A percentile compares a stretch with the other conserved stretches of the same genome.
Conservation (phyloP, 768 basidiomycete genomes). For the Filobasidium wieringae region DNA sequence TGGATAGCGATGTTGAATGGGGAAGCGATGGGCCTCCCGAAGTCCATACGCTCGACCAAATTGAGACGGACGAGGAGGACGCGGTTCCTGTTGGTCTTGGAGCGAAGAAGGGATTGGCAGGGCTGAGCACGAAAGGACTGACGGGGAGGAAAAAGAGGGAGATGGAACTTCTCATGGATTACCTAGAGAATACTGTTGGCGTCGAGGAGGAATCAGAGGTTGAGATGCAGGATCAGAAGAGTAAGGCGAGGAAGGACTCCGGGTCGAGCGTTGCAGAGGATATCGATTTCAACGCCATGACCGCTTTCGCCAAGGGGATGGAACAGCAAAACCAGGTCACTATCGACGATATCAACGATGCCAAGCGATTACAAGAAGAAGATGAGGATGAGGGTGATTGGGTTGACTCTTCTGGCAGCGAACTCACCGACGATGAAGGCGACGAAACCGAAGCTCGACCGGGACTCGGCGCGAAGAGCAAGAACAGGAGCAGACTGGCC, state of each 20-base stretch:
- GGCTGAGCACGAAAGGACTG: slow-evolving; percentile 1
- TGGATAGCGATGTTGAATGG: slow-evolving; percentile 37
- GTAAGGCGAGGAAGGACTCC: not conserved
- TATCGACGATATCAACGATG: slow-evolving; percentile 13
- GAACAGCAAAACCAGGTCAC: slow-evolving; percentile 2
- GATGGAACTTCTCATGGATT: not conserved
- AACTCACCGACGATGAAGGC: slow-evolving; percentile 2
- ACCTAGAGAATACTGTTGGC: not conserved
- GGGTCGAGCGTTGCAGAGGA: not conserved
- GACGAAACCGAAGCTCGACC: not conserved
- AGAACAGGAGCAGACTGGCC: not conserved
- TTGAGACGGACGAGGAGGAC: slow-evolving; percentile 10
- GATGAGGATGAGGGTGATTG: slow-evolving; percentile 15
- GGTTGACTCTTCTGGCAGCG: slow-evolving; percentile 16
- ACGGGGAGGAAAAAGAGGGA: not conserved
- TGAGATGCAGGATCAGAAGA: slow-evolving; percentile 3
- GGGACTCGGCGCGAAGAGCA: not conserved
- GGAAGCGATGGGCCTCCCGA: slow-evolving; percentile 34
- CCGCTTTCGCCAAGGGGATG: slow-evolving; percentile 10
- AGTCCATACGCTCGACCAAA: not conserved
- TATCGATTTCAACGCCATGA: slow-evolving; percentile 2
- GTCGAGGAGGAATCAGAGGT: not conserved
- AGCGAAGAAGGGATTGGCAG: not conserved
- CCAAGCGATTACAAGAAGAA: not conserved
- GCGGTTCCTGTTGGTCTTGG: slow-evolving; percentile 4